Evolutionary conservation across 1,139 yeast species (phyloP), one percentile per base, ranked within the genome.

Genomic region (Zhuliangozyma blackwelliae): DNA sequence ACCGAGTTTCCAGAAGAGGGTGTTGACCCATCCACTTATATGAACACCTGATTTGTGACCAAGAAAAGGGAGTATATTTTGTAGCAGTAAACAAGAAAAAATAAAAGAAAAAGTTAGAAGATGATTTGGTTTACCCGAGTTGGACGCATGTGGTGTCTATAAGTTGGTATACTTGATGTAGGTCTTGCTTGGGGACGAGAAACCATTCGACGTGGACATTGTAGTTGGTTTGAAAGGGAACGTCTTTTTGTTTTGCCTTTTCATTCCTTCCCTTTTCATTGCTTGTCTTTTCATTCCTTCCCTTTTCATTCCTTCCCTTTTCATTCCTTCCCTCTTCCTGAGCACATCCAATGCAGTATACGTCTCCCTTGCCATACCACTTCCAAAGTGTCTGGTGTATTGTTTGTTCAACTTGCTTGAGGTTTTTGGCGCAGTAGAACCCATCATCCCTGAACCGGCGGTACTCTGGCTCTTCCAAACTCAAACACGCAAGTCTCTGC

Each of bases 1-100:
- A 75, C 89, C 46, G 95, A 85, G 52, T 90, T 88, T 82, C 98
- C 98, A 46, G 97, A 85, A 60, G 97, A 88, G 63, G 97, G 97
- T 65, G 90, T 92, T 56, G 98, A 92, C 64, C 92, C 97, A 53
- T 83, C 96, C 43, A 88, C 97, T 54, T 92, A 92, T 72, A 89
- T 92, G 96, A 92, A 90, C 80, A 86, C 96, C 52, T 90, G 74
- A 16, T 16, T 16, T 49, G 37, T 33, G 16, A 10, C 26, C 10
- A 23, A n/a, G 32, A 22, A 27, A 20, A 11, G 21, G 25, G 30
- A 27, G 38, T 35, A 34, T 27, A 30, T 16, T 26, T 8, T 31
- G 16, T 33, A 16, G 20, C 25, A 7, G 27, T 30, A 22, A 22
- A 22, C 5, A 22, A 22, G 23, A 3, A 22, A 5, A 22, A 3